These are phyloP conservation scores for Orbilia javanica DNA, from an alignment of 2,329 filamentous ascomycete genomes.

Conservation along the genomic window DNA sequence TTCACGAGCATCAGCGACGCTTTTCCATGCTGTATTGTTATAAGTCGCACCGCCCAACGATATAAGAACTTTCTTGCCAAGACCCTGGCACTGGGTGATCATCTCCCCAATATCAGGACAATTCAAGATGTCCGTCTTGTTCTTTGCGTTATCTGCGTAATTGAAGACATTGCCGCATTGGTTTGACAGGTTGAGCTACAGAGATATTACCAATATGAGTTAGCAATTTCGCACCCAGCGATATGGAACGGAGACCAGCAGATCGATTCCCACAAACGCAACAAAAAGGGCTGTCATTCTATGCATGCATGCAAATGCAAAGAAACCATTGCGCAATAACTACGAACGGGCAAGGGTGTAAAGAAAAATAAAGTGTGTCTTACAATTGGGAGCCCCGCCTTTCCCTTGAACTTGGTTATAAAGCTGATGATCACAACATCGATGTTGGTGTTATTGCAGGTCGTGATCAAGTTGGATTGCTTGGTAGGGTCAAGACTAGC, in stretches of 20 bases:
- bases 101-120: slow-evolving; percentile 51
- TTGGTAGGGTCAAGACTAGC: neutral
- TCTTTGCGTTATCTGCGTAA: slow-evolving; percentile 32
- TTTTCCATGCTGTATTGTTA: slow-evolving; percentile 68
- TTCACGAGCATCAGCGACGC: slow-evolving; percentile 68
- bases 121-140: slow-evolving; percentile 38
- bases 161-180: slow-evolving; percentile 38
- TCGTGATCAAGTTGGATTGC: slow-evolving; percentile 35
- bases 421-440: slow-evolving; percentile 50
- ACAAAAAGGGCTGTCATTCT: neutral
- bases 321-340: neutral
- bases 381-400: slow-evolving; percentile 37
- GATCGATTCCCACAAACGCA: slow-evolving; percentile 7
- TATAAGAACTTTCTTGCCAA: slow-evolving; percentile 77
- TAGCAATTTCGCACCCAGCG: slow-evolving; percentile 21
- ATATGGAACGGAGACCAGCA: slow-evolving; percentile 10
- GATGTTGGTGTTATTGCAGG: slow-evolving; percentile 42
- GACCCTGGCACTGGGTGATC: slow-evolving; percentile 71
- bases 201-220: neutral
- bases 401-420: slow-evolving; percentile 53
- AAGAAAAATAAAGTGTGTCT: neutral
- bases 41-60: slow-evolving; percentile 80
- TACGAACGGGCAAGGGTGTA: neutral
- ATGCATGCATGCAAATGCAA: neutral
- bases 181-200: slow-evolving; percentile 53